Base-by-base conservation (phyloP, 169 alveolate species). In the Babesia bigemina region DNA sequence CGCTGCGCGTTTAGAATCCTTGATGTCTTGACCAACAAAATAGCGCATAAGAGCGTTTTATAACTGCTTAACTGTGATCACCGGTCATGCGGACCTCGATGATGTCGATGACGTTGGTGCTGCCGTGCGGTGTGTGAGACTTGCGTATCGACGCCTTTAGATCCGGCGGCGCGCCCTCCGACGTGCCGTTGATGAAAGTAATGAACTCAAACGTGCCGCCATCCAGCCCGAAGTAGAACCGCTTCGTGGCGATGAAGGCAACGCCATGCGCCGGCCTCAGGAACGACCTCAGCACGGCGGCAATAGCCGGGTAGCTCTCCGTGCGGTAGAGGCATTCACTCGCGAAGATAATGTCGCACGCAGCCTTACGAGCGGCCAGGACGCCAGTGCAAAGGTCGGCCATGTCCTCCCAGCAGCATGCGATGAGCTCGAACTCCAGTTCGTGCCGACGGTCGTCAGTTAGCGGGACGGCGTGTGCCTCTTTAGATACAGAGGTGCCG, bases 121-220 rank as follows among this genome's bases (percentile, higher is more conserved):
- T 83, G 22, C 57, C 58, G 14, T 60, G 69, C 7, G 62, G 75
- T 44, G 29, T 58, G 21, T 45, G 70, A 9, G 86, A 47, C 48
- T 56, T 62, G 47, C 44, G 17, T n/a, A 83, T 48, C 19, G 47
- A 17, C 36, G 81, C 84, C 21, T 67, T 24, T 21, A 82, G 69
- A 17, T 33, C 24, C 14, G 65, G 36, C 12, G 14, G 16, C 21
- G 39, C 28, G 26, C 16, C n/a, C 14, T 33, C 24, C 50, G 33
- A 7, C 19, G 22, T 16, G 22, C 48, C 48, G 33, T 79, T 69
- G 22, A 67, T 29, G 48, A 29, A 66, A 13, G 42, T 42, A 11
- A 65, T 52, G 62, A 83, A 83, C 39, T 83, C 85, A 33, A 74
- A 75, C 16, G 90, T 26, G 12, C 90, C 90, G 33, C 90, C 86